Conservation (phyloP, 2,329 filamentous ascomycete genomes). For the Arthrobotrys conoides region DNA sequence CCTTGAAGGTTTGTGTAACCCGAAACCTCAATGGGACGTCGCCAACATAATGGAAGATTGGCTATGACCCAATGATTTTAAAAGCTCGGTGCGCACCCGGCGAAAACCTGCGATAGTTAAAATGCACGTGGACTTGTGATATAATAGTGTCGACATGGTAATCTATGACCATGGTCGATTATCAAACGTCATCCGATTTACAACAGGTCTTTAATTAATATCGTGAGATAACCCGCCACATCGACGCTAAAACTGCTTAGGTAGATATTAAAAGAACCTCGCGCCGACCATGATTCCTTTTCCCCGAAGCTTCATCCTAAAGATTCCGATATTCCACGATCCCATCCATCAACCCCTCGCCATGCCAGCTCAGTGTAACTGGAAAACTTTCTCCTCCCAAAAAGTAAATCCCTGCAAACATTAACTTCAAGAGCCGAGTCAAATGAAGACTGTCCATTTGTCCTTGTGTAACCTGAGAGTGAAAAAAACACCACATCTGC, state of each 20-base stretch:
- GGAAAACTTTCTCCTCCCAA: conserved; percentile 20
- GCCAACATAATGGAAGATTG: background rate
- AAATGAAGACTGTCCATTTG: conserved; percentile 29
- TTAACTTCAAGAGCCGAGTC: background rate
- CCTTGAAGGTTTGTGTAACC: conserved; percentile 11
- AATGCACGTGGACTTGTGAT: conserved; percentile 1
- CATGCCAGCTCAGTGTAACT: conserved; percentile 26
- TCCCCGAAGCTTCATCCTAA: background rate
- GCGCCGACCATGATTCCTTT: background rate
- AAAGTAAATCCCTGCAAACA: conserved; percentile 14
- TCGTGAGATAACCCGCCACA: background rate
- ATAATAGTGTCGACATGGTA: background rate
- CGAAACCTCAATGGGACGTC: conserved; percentile 8
- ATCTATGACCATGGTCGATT: background rate
- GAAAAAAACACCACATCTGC: conserved; percentile 17
- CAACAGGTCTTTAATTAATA: background rate
- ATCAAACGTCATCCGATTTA: background rate
- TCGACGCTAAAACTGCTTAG: no score
- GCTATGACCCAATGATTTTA: conserved; percentile 2
- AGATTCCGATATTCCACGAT: background rate
- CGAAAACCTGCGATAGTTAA: conserved; percentile 6
- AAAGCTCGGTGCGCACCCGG: background rate
- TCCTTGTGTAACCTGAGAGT: conserved; percentile 26
- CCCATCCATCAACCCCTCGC: conserved; percentile 2
- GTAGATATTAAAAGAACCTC: no score